Evolutionary conservation across 441 rosid genomes (phyloP).

Genomic region (Adansonia grandidieri): DNA sequence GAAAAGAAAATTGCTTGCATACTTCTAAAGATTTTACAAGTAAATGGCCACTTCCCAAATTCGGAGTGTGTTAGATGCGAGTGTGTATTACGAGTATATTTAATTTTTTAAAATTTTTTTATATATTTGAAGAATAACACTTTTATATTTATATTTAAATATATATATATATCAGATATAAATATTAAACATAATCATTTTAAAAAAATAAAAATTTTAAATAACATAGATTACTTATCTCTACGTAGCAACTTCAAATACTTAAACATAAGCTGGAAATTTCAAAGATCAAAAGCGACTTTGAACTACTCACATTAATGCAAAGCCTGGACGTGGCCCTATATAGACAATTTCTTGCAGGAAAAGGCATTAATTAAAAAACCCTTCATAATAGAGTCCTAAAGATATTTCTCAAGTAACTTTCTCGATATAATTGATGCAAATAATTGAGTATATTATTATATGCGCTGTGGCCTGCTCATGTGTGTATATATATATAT

Average conservation of each 20-base stretch:
- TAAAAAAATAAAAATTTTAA: background rate
- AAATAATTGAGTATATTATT: background rate
- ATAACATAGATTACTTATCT: background rate
- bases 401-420: background rate
- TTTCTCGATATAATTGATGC: background rate
- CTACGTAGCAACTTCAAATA: conserved; percentile 14
- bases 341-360: background rate
- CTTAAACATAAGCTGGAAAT: background rate
- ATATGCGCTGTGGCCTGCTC: background rate
- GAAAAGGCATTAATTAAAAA: background rate
- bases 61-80: no score
- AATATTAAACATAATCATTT: background rate
- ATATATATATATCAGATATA: background rate
- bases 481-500: background rate
- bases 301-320: conserved; percentile 29
- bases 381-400: background rate
- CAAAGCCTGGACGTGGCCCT: conserved; percentile 1
- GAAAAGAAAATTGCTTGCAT: conserved; percentile 7
- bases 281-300: conserved; percentile 37
- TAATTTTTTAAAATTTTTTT: no score
- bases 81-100: no score
- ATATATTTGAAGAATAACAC: no score
- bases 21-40: background rate
- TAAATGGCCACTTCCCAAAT: background rate
- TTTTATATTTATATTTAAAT: background rate